Evolutionary conservation across 2,329 filamentous ascomycete genomes (phyloP), one percentile per base, ranked within the genome.

Genomic region (Cladosporium sphaerospermum): DNA sequence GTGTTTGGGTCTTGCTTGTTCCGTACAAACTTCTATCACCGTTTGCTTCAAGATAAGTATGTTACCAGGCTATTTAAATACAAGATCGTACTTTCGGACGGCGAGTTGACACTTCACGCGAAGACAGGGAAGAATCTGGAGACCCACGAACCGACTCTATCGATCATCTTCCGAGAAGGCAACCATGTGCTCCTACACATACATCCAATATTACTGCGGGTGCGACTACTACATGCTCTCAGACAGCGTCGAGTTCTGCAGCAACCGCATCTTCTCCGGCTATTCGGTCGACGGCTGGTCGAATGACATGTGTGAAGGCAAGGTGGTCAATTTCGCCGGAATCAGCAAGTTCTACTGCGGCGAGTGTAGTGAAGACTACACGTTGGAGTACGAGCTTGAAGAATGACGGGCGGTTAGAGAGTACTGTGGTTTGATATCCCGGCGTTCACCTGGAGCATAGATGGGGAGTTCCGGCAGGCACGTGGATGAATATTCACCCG

Each of bases 201-300:
- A 75, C 61, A 69, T 67, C 18, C 65, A 71, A 68, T 75, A 76
- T 62, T 72, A 71, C 64, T 75, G 73, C 65, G 73, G 73, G 64
- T 72, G 74, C 63, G 72, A 73, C 60, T 73, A 73, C 64, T 75
- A 73, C 63, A 74, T 75, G 64, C 71, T 72, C 67, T 63, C 67
- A 55, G 70, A 75, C 64, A 69, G 62, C 51, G 69, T 75, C 54
- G 73, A 76, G 60, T 67, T 73, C 56, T 75, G 74, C 65, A 65
- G 62, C 9, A 71, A 70, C 50, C 70, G 73, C 14, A 70, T 73
- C 6, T 67, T 76, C 18, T 71, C 68, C 14, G 69, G 72, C 54
- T 75, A 76, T 63, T 75, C 72, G 2, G 72, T 71, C 60, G 73
- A 76, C 55, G 70, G 71, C 18, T 76, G 73, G 73, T 71, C 69